These are phyloP conservation scores for Fusarium torulosum DNA, from an alignment of 2,329 filamentous ascomycete genomes.

Conservation along the genomic window DNA sequence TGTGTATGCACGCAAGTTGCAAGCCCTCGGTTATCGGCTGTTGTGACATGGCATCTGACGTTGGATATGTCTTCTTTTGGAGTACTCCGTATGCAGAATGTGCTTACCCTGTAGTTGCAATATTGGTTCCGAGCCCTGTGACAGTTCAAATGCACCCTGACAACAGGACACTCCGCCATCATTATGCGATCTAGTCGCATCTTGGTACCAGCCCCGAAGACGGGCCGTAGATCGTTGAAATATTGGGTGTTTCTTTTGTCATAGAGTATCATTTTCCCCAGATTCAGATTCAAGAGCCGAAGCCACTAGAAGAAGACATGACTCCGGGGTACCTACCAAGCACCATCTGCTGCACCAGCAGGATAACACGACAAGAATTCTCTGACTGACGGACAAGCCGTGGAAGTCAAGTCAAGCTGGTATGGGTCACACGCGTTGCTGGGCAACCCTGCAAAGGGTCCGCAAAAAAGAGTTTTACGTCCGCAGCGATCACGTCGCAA, in stretches of 20 bases:
- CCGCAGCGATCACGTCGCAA: not conserved
- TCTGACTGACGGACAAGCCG: too few relatives aligned
- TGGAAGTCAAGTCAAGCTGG: too few relatives aligned
- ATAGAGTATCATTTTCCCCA: constrained; percentile 16
- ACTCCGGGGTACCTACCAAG: not conserved
- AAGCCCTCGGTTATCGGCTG: constrained; percentile 22
- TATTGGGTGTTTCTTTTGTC: constrained; percentile 3
- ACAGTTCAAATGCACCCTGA: not conserved
- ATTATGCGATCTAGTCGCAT: constrained; percentile 27
- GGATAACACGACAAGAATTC: not conserved
- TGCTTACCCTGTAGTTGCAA: constrained; percentile 17
- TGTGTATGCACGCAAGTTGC: not conserved
- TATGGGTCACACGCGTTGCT: not conserved
- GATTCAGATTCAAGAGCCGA: constrained; percentile 20
- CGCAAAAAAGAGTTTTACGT: not conserved
- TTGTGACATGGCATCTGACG: constrained; percentile 13
- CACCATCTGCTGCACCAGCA: not conserved
- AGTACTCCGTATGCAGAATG: not conserved
- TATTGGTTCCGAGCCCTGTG: constrained; percentile 2
- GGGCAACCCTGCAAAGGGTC: not conserved
- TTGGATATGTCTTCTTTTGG: not conserved
- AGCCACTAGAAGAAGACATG: not conserved
- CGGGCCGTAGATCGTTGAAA: constrained; percentile 30
- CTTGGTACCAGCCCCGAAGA: constrained; percentile 37
- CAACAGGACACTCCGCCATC: constrained; percentile 25